Evolutionary conservation across 2,329 filamentous ascomycete species (phyloP), one percentile per base, ranked within the genome.

Genomic region (Sphaerulina vaccinii): DNA sequence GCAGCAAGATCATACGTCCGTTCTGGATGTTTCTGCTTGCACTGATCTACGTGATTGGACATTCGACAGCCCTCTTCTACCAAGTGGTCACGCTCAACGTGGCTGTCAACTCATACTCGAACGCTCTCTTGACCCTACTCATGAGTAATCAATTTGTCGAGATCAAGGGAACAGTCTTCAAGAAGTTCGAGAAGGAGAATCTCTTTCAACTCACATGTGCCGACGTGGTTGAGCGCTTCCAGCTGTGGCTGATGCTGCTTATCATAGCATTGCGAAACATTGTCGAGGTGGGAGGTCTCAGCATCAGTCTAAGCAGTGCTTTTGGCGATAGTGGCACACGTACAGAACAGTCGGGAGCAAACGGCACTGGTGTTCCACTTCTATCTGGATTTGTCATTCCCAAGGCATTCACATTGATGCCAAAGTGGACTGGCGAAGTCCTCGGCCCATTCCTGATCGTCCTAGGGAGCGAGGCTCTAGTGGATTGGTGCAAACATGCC

Each of bases 111-210:
- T 96, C 92, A 0, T 99, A 99, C 71, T 96, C 91, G 0, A 99
- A 99, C 66, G 92, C 93, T 0, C 77, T 99, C 3, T 78, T 99
- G 27, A 96, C 93, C 0, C 80, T 99, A 1, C 78, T 99, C 1
- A 83, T 99, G 68, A 96, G 91, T 5, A 99, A 97, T 66, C 95
- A 99, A 67, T 99, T 99, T 64, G 93, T 99, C 37, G 93, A 99
- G 73, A 96, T 99, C 77, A 99, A 99, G 68, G 89, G 89, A 55
- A 95, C 91, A 0, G 95, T 99, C 1, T 99, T 99, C 77, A 97
- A 99, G 75, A 93, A 92, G 55, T 95, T 97, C 58, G 93, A 99
- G 64, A 97, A 96, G 69, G 93, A 99, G 67, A 97, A 96, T 60
- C 76, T 96, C 0, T 99, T 99, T 67, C 93, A 99, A 69, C 79